Evolutionary conservation across 2,329 filamentous ascomycete genomes (phyloP).

Genomic region (Beauveria sp.): DNA sequence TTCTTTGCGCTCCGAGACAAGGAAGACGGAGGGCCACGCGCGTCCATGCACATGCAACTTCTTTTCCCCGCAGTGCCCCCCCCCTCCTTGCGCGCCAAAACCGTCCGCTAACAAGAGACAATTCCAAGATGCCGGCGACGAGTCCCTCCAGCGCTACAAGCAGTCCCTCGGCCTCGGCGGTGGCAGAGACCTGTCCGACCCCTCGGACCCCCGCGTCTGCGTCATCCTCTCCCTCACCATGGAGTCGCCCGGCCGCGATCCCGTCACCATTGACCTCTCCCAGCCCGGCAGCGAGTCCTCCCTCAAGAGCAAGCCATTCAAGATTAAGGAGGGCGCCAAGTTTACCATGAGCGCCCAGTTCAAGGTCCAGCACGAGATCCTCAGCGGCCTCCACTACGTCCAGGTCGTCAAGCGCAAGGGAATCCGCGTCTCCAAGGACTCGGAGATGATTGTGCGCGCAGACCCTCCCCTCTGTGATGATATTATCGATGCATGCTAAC

Average conservation of each 20-base stretch:
- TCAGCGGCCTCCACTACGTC: conserved; percentile 91
- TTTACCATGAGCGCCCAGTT: conserved; percentile 95
- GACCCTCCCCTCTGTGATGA: conserved; percentile 15
- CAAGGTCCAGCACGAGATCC: conserved; percentile 93
- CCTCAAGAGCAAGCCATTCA: conserved; percentile 90
- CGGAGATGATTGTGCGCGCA: conserved; percentile 88
- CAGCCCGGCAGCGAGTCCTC: conserved; percentile 62
- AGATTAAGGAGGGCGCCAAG: conserved; percentile 88
- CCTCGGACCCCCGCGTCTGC: conserved; percentile 79
- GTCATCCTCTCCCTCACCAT: conserved; percentile 89
- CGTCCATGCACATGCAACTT: not conserved
- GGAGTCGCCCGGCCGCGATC: conserved; percentile 71
- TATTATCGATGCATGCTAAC: not conserved
- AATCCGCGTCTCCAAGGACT: conserved; percentile 80
- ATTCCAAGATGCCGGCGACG: conserved; percentile 64
- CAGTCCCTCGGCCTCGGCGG: conserved; percentile 82
- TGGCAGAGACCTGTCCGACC: conserved; percentile 63
- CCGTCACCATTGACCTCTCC: conserved; percentile 85
- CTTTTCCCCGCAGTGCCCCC: not conserved
- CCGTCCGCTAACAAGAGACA: not conserved
- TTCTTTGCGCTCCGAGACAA: not conserved
- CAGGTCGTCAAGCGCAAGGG: conserved; percentile 89
- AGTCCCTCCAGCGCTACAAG: conserved; percentile 96
- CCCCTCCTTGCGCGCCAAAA: not conserved
- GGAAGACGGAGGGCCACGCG: not conserved